Evolutionary conservation across 106 monocot genomes (phyloP).

Genomic region (Triglochin maritima): DNA sequence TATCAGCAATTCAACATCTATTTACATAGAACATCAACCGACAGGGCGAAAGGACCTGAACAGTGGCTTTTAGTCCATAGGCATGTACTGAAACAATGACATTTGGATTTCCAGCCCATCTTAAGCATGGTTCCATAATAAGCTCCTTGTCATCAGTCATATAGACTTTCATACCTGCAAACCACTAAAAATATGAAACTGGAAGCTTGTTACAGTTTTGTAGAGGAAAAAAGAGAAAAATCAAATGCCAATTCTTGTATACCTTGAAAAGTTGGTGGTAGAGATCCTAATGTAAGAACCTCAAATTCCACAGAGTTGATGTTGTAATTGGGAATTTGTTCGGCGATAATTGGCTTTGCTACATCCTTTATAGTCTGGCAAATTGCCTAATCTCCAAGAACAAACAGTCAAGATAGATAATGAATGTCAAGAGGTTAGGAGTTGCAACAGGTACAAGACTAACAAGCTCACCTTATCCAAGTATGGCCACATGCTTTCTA

Average conservation of each 20-base stretch:
- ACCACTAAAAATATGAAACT: neutral
- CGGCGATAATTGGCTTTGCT: conserved; percentile 73
- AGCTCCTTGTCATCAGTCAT: conserved; percentile 61
- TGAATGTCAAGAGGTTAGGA: neutral
- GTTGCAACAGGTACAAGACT: neutral
- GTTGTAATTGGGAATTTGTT: conserved; percentile 70
- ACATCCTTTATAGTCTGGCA: conserved; percentile 71
- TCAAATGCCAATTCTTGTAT: neutral
- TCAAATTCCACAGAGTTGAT: conserved; percentile 83
- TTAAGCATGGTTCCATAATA: conserved; percentile 48
- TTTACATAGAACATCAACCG: neutral
- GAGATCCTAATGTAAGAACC: conserved; percentile 57
- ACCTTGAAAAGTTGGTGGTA: conserved; percentile 81
- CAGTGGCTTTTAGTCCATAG: conserved; percentile 40
- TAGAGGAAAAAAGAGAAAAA: neutral
- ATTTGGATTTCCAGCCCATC: conserved; percentile 60
- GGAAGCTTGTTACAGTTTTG: neutral
- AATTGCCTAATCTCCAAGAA: conserved; percentile 48
- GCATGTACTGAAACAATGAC: conserved; percentile 29
- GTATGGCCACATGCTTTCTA: conserved; percentile 91
- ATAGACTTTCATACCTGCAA: conserved; percentile 74
- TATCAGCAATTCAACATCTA: neutral
- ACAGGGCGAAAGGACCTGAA: conserved; percentile 27
- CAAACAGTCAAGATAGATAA: neutral
- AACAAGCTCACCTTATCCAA: conserved; percentile 71